Percentiles rank a stretch among this genome's conserved stretches.
phyloP scores from a whole-genome alignment of 1,284 basidiomycete species.

The Tylopilus orsonianus region DNA sequence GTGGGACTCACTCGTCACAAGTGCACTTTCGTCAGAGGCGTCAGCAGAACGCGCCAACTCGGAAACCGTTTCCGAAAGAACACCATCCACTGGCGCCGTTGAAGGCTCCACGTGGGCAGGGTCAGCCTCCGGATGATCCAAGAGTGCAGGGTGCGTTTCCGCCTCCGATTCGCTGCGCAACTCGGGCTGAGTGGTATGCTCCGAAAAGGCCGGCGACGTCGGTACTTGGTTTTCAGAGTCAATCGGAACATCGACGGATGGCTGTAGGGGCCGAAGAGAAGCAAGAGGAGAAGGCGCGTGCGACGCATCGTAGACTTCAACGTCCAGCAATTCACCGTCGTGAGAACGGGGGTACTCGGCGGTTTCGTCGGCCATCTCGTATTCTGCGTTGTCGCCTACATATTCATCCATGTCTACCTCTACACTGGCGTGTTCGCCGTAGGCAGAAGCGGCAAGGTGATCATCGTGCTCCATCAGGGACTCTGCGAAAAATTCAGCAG shows the following conservation, averaged over 20 bases:
- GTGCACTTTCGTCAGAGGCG: slow-evolving; percentile 2
- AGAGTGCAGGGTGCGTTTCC: slow-evolving; percentile 12
- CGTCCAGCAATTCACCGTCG: slow-evolving; percentile 46
- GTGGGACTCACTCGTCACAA: slow-evolving; percentile 22
- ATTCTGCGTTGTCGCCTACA: slow-evolving; percentile 57
- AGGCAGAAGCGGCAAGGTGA: slow-evolving; percentile 28
- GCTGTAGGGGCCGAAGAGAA: slow-evolving; percentile 18
- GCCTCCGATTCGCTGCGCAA: slow-evolving; percentile 7
- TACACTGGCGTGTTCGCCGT: slow-evolving; percentile 44
- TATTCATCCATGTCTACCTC: slow-evolving; percentile 75
- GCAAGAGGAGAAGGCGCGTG: slow-evolving; percentile 34
- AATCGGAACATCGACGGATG: slow-evolving; percentile 18
- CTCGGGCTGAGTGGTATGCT: slow-evolving; percentile 10
- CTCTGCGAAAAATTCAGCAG: slow-evolving; percentile 54
- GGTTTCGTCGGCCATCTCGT: slow-evolving; percentile 63
- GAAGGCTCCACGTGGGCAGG: slow-evolving; percentile 15
- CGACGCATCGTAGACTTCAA: slow-evolving; percentile 62
- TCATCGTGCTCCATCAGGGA: slow-evolving; percentile 65
- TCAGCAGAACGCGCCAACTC: slow-evolving; percentile 9
- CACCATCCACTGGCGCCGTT: slow-evolving; percentile 4
- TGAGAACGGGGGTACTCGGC: slow-evolving; percentile 30
- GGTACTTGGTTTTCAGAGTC: slow-evolving; percentile 14
- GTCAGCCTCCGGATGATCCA: slow-evolving; percentile 21
- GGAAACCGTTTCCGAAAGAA: slow-evolving; percentile 6
- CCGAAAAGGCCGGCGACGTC: slow-evolving; percentile 4